These are phyloP conservation scores for Phallus indusiatus DNA, from an alignment of 768 basidiomycete genomes.

Conservation along the genomic window DNA sequence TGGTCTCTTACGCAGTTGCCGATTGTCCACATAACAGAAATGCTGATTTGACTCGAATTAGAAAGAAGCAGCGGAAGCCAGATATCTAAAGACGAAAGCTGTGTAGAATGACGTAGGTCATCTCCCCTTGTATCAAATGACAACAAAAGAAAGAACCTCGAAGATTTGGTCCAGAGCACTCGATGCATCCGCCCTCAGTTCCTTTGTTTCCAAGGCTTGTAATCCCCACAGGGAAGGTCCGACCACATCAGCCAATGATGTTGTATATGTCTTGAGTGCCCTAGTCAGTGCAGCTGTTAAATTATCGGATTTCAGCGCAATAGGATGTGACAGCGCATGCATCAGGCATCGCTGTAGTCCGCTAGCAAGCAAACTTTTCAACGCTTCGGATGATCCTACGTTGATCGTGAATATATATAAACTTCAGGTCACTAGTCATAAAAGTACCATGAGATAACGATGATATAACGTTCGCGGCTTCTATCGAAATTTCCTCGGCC, in stretches of 20 bases:
- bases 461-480: conserved; percentile 66
- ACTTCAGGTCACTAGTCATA: not conserved
- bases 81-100: conserved; percentile 35
- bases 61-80: conserved; percentile 56
- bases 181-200: conserved; percentile 41
- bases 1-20: conserved; percentile 40
- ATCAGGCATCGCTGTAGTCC: conserved; percentile 54
- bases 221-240: conserved; percentile 67
- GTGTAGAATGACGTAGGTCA: not conserved
- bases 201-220: conserved; percentile 28
- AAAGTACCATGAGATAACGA: conserved; percentile 58
- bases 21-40: conserved; percentile 51
- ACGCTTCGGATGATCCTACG: conserved; percentile 49
- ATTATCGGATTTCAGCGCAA: conserved; percentile 25
- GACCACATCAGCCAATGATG: conserved; percentile 54
- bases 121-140: not conserved
- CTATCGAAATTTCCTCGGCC: conserved; percentile 46
- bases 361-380: conserved; percentile 45
- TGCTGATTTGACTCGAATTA: conserved; percentile 30
- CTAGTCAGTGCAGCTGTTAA: conserved; percentile 54
- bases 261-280: conserved; percentile 48
- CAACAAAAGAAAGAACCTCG: conserved; percentile 30
- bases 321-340: conserved; percentile 46
- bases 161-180: conserved; percentile 52
- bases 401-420: not conserved